Percentiles rank a stretch among this genome's conserved stretches.
These are phyloP conservation scores for Globisporangium paroecandrum DNA, from an alignment of 352 stramenopile species.

Conservation along the genomic window DNA sequence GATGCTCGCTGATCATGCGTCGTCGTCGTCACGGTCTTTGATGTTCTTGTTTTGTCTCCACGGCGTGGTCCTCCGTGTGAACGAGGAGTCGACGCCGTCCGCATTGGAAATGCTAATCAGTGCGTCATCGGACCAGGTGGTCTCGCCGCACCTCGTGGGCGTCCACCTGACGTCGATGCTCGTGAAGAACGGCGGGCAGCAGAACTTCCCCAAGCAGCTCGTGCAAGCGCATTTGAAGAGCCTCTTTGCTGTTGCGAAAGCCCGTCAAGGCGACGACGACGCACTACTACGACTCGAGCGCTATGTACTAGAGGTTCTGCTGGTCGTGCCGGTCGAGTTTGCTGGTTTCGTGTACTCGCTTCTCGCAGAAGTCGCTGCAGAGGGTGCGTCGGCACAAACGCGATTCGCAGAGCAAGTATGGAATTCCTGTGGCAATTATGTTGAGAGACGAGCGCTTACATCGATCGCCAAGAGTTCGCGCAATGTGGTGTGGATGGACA, in stretches of 20 bases:
- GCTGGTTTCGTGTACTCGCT: slow-evolving; percentile 40
- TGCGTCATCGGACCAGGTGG: background rate
- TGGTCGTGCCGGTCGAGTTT: slow-evolving; percentile 53
- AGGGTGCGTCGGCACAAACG: slow-evolving; percentile 14
- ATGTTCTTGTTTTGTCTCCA: slow-evolving; percentile 70
- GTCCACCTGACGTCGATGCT: slow-evolving; percentile 61
- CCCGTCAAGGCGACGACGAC: background rate
- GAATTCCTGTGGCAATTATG: slow-evolving; percentile 29
- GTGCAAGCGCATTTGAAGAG: slow-evolving; percentile 59
- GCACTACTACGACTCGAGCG: slow-evolving; percentile 6
- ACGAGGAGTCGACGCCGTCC: slow-evolving; percentile 53
- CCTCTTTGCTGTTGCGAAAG: slow-evolving; percentile 22
- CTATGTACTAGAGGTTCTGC: slow-evolving; percentile 55
- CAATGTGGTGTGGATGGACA: slow-evolving; percentile 5
- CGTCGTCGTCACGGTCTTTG: slow-evolving; percentile 24
- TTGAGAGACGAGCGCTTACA: slow-evolving; percentile 29
- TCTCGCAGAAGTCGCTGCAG: slow-evolving; percentile 24
- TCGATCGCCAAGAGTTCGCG: slow-evolving; percentile 19
- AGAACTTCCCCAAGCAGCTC: slow-evolving; percentile 64
- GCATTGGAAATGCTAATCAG: slow-evolving; percentile 31
- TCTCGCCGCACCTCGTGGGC: slow-evolving; percentile 27
- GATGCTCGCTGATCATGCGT: slow-evolving; percentile 76
- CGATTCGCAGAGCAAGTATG: slow-evolving; percentile 29
- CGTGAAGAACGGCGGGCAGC: slow-evolving; percentile 44
- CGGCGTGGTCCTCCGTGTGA: slow-evolving; percentile 51